A percentile compares a stretch with the other conserved stretches of the same genome.
Conservation (phyloP, 1,284 basidiomycete species). For the Ustilago nuda region DNA sequence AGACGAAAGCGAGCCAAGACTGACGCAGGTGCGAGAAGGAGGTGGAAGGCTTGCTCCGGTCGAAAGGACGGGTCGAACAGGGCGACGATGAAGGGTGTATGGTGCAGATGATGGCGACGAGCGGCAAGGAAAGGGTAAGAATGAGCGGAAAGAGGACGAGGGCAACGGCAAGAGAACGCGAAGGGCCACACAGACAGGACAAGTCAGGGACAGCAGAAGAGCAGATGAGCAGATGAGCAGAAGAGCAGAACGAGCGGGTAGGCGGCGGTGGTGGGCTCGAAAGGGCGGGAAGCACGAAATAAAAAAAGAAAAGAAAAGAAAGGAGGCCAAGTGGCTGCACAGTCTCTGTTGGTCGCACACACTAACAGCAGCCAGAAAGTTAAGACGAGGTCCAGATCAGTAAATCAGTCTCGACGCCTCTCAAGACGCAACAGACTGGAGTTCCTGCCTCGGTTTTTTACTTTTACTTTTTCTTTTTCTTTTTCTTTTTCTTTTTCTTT, state of each 20-base stretch:
- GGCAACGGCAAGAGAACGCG: background rate
- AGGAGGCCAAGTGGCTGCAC: background rate
- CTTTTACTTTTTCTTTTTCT: background rate
- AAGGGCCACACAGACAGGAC: background rate
- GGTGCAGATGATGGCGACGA: constrained; percentile 18
- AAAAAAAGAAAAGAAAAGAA: background rate
- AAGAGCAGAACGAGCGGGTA: background rate
- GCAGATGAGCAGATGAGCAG: background rate
- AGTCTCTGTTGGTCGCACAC: no score
- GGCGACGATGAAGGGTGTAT: constrained; percentile 6
- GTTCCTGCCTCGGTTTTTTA: background rate
- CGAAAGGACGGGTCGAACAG: constrained; percentile 13
- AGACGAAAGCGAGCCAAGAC: constrained; percentile 5
- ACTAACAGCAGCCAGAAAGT: background rate
- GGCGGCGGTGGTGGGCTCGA: background rate
- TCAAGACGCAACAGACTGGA: background rate
- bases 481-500: background rate
- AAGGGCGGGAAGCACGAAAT: constrained; percentile 13
- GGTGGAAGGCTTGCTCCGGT: constrained; percentile 10
- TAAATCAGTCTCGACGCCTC: background rate
- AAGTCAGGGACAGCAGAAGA: background rate
- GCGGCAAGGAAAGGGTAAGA: background rate
- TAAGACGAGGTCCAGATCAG: constrained; percentile 9
- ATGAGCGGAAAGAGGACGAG: background rate
- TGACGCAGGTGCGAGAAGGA: constrained; percentile 8